These are phyloP conservation scores for Nicotiana tomentosiformis DNA, from an alignment of 257 asterid genomes.

Conservation along the genomic window DNA sequence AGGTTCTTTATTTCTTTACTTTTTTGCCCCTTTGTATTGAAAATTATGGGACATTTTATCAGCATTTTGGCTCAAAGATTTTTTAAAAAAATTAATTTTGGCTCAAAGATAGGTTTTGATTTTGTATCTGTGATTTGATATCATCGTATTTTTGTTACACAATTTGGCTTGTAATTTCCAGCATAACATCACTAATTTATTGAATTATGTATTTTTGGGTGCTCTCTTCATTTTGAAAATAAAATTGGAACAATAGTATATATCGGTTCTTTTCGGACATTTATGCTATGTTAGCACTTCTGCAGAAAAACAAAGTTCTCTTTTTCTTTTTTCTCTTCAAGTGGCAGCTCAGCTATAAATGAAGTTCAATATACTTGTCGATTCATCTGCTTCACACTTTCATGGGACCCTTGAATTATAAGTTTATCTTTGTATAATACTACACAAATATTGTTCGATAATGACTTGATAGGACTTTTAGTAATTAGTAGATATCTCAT, in stretches of 20 bases:
- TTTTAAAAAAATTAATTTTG: not conserved
- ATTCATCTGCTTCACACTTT: not conserved
- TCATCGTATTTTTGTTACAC: not conserved
- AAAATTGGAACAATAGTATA: not conserved
- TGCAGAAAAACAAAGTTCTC: not conserved
- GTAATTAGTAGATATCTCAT: not conserved
- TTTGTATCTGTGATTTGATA: not conserved
- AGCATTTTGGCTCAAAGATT: not conserved
- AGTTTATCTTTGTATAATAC: not conserved
- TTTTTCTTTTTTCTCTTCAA: too few relatives aligned
- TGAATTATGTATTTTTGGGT: not conserved
- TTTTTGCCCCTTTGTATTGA: not conserved
- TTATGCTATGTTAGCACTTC: not conserved
- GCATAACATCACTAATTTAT: not conserved
- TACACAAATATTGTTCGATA: not conserved
- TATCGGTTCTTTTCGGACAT: not conserved
- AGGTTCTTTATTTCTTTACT: not conserved
- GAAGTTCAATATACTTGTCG: not conserved
- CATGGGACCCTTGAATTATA: constrained; percentile 4
- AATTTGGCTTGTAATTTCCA: not conserved
- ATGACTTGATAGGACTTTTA: not conserved
- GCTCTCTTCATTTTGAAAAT: not conserved
- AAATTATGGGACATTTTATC: not conserved
- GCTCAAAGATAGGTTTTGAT: not conserved
- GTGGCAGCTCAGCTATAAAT: not conserved